phyloP scores from a whole-genome alignment of 2,329 filamentous ascomycete genomes.

The Arthrobotrys entomopaga region DNA sequence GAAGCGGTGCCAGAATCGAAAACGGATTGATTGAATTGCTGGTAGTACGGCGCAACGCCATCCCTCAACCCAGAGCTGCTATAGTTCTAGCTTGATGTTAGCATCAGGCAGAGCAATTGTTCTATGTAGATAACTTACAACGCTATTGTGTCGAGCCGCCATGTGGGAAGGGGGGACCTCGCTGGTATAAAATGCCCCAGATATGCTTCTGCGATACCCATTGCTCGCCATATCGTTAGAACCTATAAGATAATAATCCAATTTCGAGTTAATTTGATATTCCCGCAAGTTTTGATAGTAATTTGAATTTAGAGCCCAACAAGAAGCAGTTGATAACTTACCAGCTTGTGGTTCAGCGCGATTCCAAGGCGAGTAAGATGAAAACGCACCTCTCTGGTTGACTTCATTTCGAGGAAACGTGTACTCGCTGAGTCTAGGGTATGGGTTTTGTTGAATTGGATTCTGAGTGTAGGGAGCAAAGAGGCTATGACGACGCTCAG shows the following conservation, averaged over 20 bases:
- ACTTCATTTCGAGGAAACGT: conserved; percentile 49
- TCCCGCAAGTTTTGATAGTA: no score
- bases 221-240: conserved; percentile 39
- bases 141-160: conserved; percentile 46
- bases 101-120: neutral
- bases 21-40: conserved; percentile 42
- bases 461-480: conserved; percentile 54
- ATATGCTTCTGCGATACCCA: conserved; percentile 53
- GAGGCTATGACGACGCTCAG: conserved; percentile 46
- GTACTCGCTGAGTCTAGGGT: conserved; percentile 51
- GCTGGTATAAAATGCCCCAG: conserved; percentile 40
- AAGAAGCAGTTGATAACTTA: conserved; percentile 8
- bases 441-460: conserved; percentile 53
- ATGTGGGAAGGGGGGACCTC: conserved; percentile 42
- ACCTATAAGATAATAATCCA: conserved; percentile 4
- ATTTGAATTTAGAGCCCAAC: no score
- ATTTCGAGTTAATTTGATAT: no score
- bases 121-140: conserved; percentile 28
- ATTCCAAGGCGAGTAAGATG: conserved; percentile 52
- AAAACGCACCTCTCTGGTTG: conserved; percentile 37
- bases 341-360: conserved; percentile 40
- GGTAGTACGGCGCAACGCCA: conserved; percentile 40
- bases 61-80: conserved; percentile 57
- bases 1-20: conserved; percentile 57
- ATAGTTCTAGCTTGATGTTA: conserved; percentile 59